phyloP scores from a whole-genome alignment of 176 grass and related monocot genomes.

The Ampelocalamus luodianensis region DNA sequence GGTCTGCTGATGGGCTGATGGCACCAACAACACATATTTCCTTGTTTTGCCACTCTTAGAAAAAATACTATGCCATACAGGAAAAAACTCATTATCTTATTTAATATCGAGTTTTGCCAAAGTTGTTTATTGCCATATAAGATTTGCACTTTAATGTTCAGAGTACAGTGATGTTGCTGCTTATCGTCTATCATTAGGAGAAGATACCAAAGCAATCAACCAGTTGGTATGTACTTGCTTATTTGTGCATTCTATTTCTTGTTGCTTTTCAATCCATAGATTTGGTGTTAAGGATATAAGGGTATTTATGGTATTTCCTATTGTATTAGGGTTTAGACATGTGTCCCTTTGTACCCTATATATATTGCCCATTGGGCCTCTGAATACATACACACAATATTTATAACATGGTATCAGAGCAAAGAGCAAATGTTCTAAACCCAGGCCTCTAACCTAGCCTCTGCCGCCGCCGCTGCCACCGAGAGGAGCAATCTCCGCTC shows the following conservation, averaged over 20 bases:
- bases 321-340: too few relatives aligned
- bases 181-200: conserved; percentile 86
- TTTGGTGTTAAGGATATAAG: too few relatives aligned
- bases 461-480: too few relatives aligned
- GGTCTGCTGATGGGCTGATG: conserved; percentile 35
- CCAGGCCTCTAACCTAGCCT: too few relatives aligned
- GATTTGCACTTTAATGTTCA: conserved; percentile 51
- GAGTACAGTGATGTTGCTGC: conserved; percentile 96
- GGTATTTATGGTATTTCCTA: too few relatives aligned
- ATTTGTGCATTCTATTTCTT: not conserved
- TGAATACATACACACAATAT: too few relatives aligned
- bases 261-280: conserved; percentile 11
- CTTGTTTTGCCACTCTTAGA: not conserved
- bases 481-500: too few relatives aligned
- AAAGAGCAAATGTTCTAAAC: too few relatives aligned
- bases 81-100: not conserved
- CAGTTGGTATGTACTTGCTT: conserved; percentile 71
- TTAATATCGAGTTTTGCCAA: not conserved
- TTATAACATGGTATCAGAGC: too few relatives aligned
- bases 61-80: not conserved
- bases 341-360: too few relatives aligned
- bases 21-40: not conserved
- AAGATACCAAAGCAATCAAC: conserved; percentile 99
- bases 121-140: conserved; percentile 16
- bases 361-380: too few relatives aligned